Conservation (phyloP, 2,329 filamentous ascomycete genomes). For the Periglandula ipomoeae region DNA sequence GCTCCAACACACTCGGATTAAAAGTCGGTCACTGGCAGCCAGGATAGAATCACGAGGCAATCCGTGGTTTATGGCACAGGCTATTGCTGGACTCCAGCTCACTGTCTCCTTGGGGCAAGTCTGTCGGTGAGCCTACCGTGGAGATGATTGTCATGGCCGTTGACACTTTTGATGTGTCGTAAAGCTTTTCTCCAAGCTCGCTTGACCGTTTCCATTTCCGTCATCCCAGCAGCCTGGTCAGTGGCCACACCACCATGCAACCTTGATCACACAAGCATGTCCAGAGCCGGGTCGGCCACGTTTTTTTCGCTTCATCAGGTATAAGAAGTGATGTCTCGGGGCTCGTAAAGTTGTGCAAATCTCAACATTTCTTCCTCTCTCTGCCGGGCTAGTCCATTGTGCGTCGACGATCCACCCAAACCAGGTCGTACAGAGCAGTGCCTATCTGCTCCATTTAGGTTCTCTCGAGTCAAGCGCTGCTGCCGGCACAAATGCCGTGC, state of each 20-base stretch:
- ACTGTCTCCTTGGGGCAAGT: too few species aligned
- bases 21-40: neutral
- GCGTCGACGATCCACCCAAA: neutral
- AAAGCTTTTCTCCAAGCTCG: too few species aligned
- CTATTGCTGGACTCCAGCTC: neutral
- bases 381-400: neutral
- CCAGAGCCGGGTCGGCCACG: neutral
- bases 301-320: neutral
- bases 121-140: too few species aligned
- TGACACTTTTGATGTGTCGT: too few species aligned
- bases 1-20: neutral
- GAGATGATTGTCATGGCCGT: too few species aligned
- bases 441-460: neutral
- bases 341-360: too few species aligned
- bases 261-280: neutral
- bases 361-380: neutral
- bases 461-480: neutral
- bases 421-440: neutral
- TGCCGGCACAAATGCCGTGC: constrained; percentile 5
- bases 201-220: neutral
- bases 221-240: neutral
- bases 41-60: too few species aligned
- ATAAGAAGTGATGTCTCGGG: neutral
- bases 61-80: neutral
- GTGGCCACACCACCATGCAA: neutral